Conservation (phyloP, 306 rosid genomes). For the Lagenaria siceraria region DNA sequence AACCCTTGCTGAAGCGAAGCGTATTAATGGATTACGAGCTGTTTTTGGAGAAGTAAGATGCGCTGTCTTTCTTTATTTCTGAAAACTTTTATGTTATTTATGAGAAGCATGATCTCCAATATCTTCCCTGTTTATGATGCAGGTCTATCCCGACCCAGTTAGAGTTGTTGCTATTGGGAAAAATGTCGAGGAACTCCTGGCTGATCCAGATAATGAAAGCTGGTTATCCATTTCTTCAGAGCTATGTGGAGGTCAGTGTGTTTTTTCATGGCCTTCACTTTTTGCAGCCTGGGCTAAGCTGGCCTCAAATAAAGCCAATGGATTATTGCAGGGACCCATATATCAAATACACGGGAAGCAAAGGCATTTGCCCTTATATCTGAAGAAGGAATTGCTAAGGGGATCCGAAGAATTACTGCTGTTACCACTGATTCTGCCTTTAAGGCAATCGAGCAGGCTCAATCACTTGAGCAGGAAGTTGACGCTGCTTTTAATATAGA, state of each 20-base stretch:
- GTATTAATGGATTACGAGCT: constrained; percentile 80
- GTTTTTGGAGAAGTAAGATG: constrained; percentile 90
- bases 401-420: constrained; percentile 88
- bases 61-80: constrained; percentile 5
- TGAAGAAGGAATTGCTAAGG: constrained; percentile 97
- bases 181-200: constrained; percentile 76
- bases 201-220: constrained; percentile 56
- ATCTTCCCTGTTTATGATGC: constrained; percentile 15
- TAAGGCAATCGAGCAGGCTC: constrained; percentile 48
- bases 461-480: constrained; percentile 70
- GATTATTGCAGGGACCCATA: constrained; percentile 62
- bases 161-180: constrained; percentile 78
- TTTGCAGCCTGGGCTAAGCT: constrained; percentile 3
- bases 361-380: constrained; percentile 88
- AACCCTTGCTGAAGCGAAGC: constrained; percentile 60
- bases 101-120: constrained; percentile 5
- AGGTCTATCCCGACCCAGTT: constrained; percentile 98
- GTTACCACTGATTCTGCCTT: constrained; percentile 69
- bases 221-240: constrained; percentile 80
- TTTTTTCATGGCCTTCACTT: constrained; percentile 3
- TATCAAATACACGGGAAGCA: constrained; percentile 86
- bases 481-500: constrained; percentile 45
- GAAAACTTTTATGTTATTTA: not conserved
- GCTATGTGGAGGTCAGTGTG: constrained; percentile 71
- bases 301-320: constrained; percentile 16